A percentile compares a stretch with the other conserved stretches of the same genome.
These are phyloP conservation scores for Priceomyces melissophilus DNA, from an alignment of 805 yeast species.

Conservation along the genomic window DNA sequence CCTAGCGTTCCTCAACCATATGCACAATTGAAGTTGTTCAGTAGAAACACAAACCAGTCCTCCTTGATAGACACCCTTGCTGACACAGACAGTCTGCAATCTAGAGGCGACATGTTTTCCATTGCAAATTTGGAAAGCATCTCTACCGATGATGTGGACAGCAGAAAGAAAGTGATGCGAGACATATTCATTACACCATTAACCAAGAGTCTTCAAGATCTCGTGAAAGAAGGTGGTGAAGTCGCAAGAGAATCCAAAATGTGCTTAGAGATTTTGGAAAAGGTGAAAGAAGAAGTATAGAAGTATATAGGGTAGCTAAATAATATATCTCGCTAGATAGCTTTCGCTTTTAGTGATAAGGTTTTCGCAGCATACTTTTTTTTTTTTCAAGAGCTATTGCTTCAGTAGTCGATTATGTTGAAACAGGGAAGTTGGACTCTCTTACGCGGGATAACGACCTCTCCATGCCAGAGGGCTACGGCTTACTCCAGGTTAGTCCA, in stretches of 20 bases:
- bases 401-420: no score
- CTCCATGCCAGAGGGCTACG: no score
- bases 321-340: no score
- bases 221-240: slow-evolving; percentile 71
- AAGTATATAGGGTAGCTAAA: neutral
- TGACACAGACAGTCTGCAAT: slow-evolving; percentile 2
- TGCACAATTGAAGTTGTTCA: slow-evolving; percentile 58
- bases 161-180: slow-evolving; percentile 50
- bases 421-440: no score
- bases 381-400: no score
- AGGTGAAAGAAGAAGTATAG: slow-evolving; percentile 2
- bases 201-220: slow-evolving; percentile 44
- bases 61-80: neutral
- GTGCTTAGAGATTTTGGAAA: slow-evolving; percentile 15
- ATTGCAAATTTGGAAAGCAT: slow-evolving; percentile 41
- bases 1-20: slow-evolving; percentile 62
- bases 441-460: no score
- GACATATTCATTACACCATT: slow-evolving; percentile 53
- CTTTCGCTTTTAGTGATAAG: no score
- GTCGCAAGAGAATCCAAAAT: slow-evolving; percentile 49
- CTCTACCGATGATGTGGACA: slow-evolving; percentile 58
- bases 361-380: no score
- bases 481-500: no score
- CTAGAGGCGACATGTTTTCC: slow-evolving; percentile 19
- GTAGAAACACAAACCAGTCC: slow-evolving; percentile 25